Conservation (phyloP, 495 filamentous ascomycete species). For the Annulohypoxylon moriforme region DNA sequence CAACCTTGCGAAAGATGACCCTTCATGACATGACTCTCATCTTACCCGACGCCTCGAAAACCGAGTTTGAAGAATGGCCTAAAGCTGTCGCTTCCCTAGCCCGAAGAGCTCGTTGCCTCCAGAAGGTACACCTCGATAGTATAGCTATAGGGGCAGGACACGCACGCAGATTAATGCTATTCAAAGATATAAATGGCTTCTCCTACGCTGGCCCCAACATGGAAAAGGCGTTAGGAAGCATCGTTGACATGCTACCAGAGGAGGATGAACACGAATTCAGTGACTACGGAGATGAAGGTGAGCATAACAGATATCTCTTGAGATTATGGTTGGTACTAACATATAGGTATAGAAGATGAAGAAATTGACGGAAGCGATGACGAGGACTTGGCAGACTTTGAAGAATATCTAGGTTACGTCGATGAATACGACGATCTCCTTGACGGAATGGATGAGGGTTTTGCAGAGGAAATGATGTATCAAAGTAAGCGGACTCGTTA, state of each 20-base stretch:
- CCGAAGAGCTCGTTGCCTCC: neutral
- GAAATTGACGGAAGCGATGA: neutral
- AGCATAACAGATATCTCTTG: neutral
- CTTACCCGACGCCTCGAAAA: neutral
- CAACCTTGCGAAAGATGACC: conserved; percentile 48
- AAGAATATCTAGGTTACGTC: neutral
- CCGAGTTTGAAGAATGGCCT: neutral
- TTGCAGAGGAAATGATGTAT: neutral
- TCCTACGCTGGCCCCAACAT: conserved; percentile 13
- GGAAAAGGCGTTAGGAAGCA: neutral
- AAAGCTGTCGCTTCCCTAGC: neutral
- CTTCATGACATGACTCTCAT: conserved; percentile 20
- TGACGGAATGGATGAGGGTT: neutral
- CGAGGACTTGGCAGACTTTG: neutral
- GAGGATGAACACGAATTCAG: neutral
- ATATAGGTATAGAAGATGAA: conserved; percentile 2
- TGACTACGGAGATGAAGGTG: neutral
- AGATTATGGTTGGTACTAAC: neutral
- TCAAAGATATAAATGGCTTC: neutral
- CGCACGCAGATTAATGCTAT: neutral
- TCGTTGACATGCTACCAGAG: neutral
- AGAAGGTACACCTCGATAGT: neutral
- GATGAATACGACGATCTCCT: neutral
- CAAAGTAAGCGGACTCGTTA: neutral
- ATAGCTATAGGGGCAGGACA: neutral